These are phyloP conservation scores for Fusarium sp. DNA, from an alignment of 2,329 filamentous ascomycete species.

Conservation along the genomic window DNA sequence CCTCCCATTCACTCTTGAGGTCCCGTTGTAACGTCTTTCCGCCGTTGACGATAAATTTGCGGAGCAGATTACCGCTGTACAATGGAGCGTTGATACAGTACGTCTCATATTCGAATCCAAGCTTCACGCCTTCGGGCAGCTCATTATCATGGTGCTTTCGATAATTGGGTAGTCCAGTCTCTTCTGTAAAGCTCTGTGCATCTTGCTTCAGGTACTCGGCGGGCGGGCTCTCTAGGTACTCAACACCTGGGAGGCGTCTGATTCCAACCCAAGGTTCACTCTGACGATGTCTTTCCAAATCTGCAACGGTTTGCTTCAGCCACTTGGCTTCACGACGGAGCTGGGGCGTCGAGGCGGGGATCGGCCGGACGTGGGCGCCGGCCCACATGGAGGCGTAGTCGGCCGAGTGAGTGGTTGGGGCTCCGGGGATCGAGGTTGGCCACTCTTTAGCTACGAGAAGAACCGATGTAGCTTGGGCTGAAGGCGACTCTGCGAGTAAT, in stretches of 20 bases:
- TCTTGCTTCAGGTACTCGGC: slow-evolving; percentile 50
- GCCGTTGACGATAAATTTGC: slow-evolving; percentile 45
- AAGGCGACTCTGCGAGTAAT: slow-evolving; percentile 11
- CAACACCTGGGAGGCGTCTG: slow-evolving; percentile 59
- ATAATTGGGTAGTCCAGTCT: slow-evolving; percentile 45
- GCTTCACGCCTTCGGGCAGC: slow-evolving; percentile 53
- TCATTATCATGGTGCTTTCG: slow-evolving; percentile 47
- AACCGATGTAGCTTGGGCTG: slow-evolving; percentile 16
- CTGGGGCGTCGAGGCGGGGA: slow-evolving; percentile 51
- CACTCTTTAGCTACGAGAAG: slow-evolving; percentile 49
- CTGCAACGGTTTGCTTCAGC: slow-evolving; percentile 43
- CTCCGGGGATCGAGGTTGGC: slow-evolving; percentile 48
- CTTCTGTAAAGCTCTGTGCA: slow-evolving; percentile 38
- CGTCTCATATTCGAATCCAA: slow-evolving; percentile 62
- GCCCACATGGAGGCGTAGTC: slow-evolving; percentile 67
- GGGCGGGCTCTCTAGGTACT: slow-evolving; percentile 60
- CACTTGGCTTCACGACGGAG: slow-evolving; percentile 46
- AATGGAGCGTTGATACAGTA: slow-evolving; percentile 65
- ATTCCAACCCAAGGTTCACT: slow-evolving; percentile 53
- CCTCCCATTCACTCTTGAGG: slow-evolving; percentile 47
- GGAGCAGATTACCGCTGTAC: slow-evolving; percentile 55
- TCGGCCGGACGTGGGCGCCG: slow-evolving; percentile 64
- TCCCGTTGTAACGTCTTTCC: slow-evolving; percentile 44
- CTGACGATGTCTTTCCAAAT: slow-evolving; percentile 38
- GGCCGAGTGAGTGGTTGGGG: slow-evolving; percentile 43